Conservation (phyloP, 345 rosid species). For the Populus simonii region DNA sequence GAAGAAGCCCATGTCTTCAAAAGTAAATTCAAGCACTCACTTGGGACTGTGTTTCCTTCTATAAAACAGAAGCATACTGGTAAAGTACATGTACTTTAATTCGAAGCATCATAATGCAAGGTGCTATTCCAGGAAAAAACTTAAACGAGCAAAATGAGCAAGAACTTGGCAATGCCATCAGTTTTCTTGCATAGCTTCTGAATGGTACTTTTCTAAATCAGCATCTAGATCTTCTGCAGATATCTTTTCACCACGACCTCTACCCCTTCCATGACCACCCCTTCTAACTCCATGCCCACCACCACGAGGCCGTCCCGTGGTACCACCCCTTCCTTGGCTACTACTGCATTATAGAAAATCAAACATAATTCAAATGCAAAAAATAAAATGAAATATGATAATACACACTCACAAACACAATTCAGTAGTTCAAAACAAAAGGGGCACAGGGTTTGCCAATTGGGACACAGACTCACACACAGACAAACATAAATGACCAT, state of each 20-base stretch:
- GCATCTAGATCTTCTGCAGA: constrained; percentile 97
- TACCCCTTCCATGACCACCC: constrained; percentile 5
- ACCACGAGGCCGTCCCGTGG: neutral
- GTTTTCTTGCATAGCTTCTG: constrained; percentile 74
- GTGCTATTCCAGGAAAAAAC: neutral
- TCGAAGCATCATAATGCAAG: neutral
- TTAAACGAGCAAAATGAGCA: constrained; percentile 5
- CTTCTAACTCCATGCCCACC: neutral
- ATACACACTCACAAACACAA: neutral
- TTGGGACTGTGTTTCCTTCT: neutral
- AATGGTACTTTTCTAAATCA: constrained; percentile 82
- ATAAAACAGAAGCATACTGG: neutral
- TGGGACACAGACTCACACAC: too few species aligned
- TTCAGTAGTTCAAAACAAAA: too few species aligned
- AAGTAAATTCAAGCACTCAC: neutral
- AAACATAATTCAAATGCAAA: neutral
- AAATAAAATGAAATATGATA: neutral
- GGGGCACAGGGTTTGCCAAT: too few species aligned
- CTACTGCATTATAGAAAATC: neutral
- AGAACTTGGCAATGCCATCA: constrained; percentile 19
- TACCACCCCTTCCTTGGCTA: neutral
- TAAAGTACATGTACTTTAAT: neutral
- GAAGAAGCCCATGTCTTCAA: neutral
- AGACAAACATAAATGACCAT: too few species aligned
- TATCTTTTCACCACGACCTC: constrained; percentile 43